Evolutionary conservation across 2,329 filamentous ascomycete species (phyloP).

Genomic region (Pestalotiopsis sp.): DNA sequence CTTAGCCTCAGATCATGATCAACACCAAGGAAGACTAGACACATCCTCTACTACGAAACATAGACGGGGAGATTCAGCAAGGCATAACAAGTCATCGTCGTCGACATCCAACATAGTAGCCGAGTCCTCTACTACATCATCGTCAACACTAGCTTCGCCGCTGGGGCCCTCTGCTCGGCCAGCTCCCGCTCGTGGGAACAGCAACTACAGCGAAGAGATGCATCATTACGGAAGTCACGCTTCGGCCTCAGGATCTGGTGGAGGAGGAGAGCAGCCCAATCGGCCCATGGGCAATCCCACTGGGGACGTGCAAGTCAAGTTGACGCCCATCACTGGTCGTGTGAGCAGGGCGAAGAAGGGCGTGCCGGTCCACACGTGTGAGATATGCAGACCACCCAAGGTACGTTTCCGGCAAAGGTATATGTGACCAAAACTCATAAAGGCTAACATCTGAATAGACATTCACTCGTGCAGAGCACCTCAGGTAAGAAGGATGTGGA

Average conservation of each 20-base stretch:
- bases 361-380: constrained; percentile 56
- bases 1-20: constrained; percentile 42
- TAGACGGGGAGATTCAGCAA: constrained; percentile 34
- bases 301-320: constrained; percentile 43
- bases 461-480: constrained; percentile 62
- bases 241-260: constrained; percentile 35
- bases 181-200: constrained; percentile 35
- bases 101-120: constrained; percentile 11
- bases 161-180: constrained; percentile 29
- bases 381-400: constrained; percentile 52
- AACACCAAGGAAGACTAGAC: constrained; percentile 32
- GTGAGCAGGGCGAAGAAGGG: constrained; percentile 61
- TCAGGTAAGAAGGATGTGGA: constrained; percentile 44
- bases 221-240: constrained; percentile 38
- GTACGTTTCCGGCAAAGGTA: constrained; percentile 30
- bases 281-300: constrained; percentile 40
- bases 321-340: constrained; percentile 57
- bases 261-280: constrained; percentile 32
- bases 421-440: not conserved
- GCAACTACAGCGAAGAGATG: constrained; percentile 52
- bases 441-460: constrained; percentile 42
- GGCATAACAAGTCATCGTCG: constrained; percentile 30
- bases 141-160: constrained; percentile 23
- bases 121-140: constrained; percentile 15
- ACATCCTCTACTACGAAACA: constrained; percentile 31